Conservation (phyloP, 306 rosid species). For the Gleditsia sinensis region DNA sequence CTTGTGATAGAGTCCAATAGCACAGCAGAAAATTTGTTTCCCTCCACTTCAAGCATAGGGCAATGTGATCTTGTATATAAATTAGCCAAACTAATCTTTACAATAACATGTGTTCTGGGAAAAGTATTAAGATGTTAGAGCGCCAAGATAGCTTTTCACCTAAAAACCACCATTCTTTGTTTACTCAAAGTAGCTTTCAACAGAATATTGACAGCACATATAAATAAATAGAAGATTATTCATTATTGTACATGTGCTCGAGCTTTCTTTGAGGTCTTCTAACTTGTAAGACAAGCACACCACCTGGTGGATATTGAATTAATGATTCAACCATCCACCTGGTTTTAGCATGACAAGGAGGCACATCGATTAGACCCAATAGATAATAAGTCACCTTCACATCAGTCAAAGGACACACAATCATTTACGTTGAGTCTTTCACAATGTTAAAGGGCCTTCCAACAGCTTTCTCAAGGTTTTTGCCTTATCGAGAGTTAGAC, state of each 20-base stretch:
- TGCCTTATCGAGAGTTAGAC: background rate
- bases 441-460: background rate
- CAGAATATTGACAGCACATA: background rate
- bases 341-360: background rate
- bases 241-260: background rate
- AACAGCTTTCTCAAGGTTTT: background rate
- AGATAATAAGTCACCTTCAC: background rate
- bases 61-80: background rate
- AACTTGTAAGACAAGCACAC: background rate
- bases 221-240: background rate
- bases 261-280: background rate
- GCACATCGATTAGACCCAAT: too few species aligned
- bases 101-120: background rate
- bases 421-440: background rate
- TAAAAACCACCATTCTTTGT: background rate
- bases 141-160: background rate
- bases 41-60: conserved; percentile 1
- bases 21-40: background rate
- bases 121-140: background rate
- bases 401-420: background rate
- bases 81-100: background rate
- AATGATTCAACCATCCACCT: background rate
- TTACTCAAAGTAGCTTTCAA: background rate
- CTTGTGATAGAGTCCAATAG: background rate
- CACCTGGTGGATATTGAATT: background rate